Percentiles rank a stretch among this genome's conserved stretches.
Conservation (phyloP, 164 flowering plant species). For the Dillenia suffruticosa region DNA sequence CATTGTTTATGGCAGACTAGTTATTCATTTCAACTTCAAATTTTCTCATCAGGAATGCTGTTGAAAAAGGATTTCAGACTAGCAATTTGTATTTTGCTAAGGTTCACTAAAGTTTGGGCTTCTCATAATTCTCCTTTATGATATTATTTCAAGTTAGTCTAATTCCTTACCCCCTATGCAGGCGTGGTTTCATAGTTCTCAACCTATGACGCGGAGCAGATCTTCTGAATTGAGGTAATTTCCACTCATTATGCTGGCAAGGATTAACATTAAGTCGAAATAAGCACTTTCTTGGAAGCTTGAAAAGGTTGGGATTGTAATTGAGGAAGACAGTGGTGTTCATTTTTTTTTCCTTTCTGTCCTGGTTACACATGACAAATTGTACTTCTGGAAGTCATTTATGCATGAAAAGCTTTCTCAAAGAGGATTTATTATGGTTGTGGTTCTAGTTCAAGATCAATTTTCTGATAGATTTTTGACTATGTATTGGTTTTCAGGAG, state of each 20-base stretch:
- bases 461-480: not conserved
- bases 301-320: no score
- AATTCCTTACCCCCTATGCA: slow-evolving; percentile 22
- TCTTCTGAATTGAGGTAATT: slow-evolving; percentile 74
- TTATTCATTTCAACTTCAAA: no score
- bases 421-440: no score
- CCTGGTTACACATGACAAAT: no score
- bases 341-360: no score
- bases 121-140: slow-evolving; percentile 4
- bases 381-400: no score
- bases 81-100: slow-evolving; percentile 63
- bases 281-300: no score
- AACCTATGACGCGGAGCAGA: slow-evolving; percentile 84
- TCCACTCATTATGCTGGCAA: not conserved
- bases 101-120: slow-evolving; percentile 27
- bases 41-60: slow-evolving; percentile 37
- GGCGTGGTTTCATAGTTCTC: slow-evolving; percentile 85
- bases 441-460: no score
- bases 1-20: no score
- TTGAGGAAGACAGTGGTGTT: no score
- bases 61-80: slow-evolving; percentile 49
- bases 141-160: slow-evolving; percentile 2
- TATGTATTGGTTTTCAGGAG: slow-evolving; percentile 33
- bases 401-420: no score
- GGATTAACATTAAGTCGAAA: no score